Evolutionary conservation across 1,284 basidiomycete genomes (phyloP).

Genomic region (Lentinus polychrous): DNA sequence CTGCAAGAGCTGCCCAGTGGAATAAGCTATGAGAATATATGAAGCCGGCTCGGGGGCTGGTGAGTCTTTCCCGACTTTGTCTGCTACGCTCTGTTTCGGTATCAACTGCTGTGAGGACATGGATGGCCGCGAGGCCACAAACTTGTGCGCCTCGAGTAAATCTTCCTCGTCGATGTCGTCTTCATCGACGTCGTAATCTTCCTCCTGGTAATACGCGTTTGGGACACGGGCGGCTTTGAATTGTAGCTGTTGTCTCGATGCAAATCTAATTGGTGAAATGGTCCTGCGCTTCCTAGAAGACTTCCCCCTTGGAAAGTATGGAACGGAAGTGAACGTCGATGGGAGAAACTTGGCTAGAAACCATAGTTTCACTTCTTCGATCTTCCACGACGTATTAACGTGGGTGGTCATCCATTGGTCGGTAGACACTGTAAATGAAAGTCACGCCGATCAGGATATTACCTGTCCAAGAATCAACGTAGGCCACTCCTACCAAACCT

Average conservation of each 20-base stretch:
- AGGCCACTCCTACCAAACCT: constrained; percentile 39
- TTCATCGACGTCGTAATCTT: constrained; percentile 22
- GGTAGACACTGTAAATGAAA: constrained; percentile 44
- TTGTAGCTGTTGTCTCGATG: constrained; percentile 20
- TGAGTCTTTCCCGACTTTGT: constrained; percentile 6
- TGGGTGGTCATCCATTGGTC: constrained; percentile 71
- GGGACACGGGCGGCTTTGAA: constrained; percentile 2
- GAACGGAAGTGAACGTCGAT: constrained; percentile 20
- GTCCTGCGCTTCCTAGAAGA: constrained; percentile 31
- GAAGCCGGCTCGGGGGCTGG: constrained; percentile 19
- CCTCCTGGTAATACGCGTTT: constrained; percentile 13
- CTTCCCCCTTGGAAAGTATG: constrained; percentile 23
- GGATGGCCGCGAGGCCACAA: constrained; percentile 3
- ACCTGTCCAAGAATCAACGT: background rate
- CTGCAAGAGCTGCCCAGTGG: constrained; percentile 60
- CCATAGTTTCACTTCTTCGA: constrained; percentile 54
- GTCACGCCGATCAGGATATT: background rate
- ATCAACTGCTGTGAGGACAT: background rate
- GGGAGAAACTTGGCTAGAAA: constrained; percentile 51
- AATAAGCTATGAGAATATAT: constrained; percentile 51
- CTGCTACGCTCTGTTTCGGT: constrained; percentile 1
- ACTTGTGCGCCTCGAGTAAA: background rate
- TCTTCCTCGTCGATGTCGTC: constrained; percentile 8
- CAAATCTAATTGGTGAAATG: constrained; percentile 57
- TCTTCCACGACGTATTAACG: constrained; percentile 48